Base-by-base conservation (phyloP, 2,329 filamentous ascomycete species). In the Penicillium capsulatum region DNA sequence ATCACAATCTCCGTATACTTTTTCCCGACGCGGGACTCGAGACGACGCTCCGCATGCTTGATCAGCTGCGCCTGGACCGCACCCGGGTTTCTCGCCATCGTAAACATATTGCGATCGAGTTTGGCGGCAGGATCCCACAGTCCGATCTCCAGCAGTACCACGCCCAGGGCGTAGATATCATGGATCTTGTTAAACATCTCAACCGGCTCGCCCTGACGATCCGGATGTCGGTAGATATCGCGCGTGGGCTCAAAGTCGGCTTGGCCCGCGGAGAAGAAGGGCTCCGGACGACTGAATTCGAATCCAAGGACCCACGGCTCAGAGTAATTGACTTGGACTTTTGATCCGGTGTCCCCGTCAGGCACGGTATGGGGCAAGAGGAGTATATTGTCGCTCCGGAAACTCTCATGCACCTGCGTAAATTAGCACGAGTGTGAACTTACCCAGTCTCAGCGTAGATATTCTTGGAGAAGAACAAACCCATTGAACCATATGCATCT, bases 121-220 rank as follows among this genome's bases (percentile, higher is more conserved):
- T 36, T 41, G 10, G 36, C 29, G n/a, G 34, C 39, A 3, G 39
- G 39, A 9, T 41, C 36, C 41, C 41, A 44, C 4, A 44, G 8
- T 11, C 41, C 41, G 27, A 68, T 65, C 46, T 68, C 66, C 1
- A 69, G 47, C 7, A 68, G 48, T 0, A 67, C 54, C 5, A 68
- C 64, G 3, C 65, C 65, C 8, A 68, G 45, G 2, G 63, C 53
- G 40, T 67, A 67, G 14, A 67, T 60, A 34, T 68, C 65, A 34
- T 67, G 62, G 1, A 37, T 34, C 9, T 54, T 54, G 10, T 19
- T 50, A 38, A 66, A 67, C 15, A 45, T 44, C 9, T 43, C 44
- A 2, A 35, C 48, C 9, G 64, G 61, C 4, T 30, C 28, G 3
- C 61, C 60, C 27, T 64, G 56, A 8, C 61, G 45, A 13, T 55